Evolutionary conservation across 108 stramenopile genomes (phyloP).

Genomic region (Cylindrotheca fusiformis): DNA sequence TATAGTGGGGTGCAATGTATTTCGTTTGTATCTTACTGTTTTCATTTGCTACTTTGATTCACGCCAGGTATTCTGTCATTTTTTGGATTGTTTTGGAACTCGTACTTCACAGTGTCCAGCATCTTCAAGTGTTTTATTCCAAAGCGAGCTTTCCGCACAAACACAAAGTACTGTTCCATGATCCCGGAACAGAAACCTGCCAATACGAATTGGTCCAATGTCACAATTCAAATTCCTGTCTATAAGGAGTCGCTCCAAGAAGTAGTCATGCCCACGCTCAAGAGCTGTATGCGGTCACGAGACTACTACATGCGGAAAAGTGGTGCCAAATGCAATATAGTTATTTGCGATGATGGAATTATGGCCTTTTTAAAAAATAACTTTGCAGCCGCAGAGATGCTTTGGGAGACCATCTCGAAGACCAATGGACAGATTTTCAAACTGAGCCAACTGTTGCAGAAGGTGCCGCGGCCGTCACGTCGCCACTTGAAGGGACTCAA

Average conservation of each 20-base stretch:
- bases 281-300: conserved; percentile 36
- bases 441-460: conserved; percentile 36
- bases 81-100: conserved; percentile 56
- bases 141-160: conserved; percentile 40
- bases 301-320: conserved; percentile 37
- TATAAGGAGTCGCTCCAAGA: conserved; percentile 47
- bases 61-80: conserved; percentile 26
- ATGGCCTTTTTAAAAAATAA: conserved; percentile 47
- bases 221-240: conserved; percentile 54
- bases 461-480: conserved; percentile 41
- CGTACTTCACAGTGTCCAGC: conserved; percentile 39
- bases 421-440: conserved; percentile 39
- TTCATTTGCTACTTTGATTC: background rate
- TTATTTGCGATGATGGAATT: conserved; percentile 54
- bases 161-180: conserved; percentile 51
- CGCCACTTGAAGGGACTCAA: conserved; percentile 48
- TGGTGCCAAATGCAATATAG: conserved; percentile 43
- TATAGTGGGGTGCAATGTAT: too few relatives aligned
- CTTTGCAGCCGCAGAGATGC: conserved; percentile 58
- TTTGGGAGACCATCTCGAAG: conserved; percentile 47
- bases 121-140: conserved; percentile 56
- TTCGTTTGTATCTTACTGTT: background rate
- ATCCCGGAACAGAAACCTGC: conserved; percentile 46
- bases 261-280: conserved; percentile 48
- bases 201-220: conserved; percentile 31